Evolutionary conservation across 2,329 filamentous ascomycete genomes (phyloP).

Genomic region (Zymoseptoria tritici): DNA sequence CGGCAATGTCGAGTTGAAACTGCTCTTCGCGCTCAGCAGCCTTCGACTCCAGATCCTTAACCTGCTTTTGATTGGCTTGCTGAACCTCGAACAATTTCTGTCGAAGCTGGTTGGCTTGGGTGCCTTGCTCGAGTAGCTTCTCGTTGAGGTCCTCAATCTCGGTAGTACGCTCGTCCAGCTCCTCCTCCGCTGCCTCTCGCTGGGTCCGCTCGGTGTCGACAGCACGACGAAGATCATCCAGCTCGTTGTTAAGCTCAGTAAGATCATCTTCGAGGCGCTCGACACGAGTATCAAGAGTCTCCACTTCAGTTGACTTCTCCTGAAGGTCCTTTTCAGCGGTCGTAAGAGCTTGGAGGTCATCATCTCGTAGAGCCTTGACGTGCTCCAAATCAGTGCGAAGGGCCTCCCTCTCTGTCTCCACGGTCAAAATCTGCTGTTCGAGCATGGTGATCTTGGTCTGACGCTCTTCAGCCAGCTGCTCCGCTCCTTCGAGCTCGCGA

Average conservation of each 20-base stretch:
- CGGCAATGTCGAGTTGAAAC: conserved; percentile 32
- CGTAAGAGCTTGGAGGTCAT: conserved; percentile 28
- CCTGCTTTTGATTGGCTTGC: conserved; percentile 33
- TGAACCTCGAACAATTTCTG: conserved; percentile 42
- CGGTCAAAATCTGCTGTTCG: conserved; percentile 31
- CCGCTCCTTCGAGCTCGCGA: conserved; percentile 32
- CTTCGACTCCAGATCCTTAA: conserved; percentile 32
- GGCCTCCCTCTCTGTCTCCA: conserved; percentile 32
- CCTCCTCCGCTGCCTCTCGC: conserved; percentile 37
- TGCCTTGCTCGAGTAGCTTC: conserved; percentile 35
- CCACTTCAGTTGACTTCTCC: conserved; percentile 31
- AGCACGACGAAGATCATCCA: conserved; percentile 31
- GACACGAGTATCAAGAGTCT: conserved; percentile 33
- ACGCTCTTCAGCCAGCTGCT: conserved; percentile 34
- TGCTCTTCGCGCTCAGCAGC: conserved; percentile 34
- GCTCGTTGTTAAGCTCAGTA: conserved; percentile 25
- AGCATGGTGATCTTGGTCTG: conserved; percentile 33
- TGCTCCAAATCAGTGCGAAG: conserved; percentile 27
- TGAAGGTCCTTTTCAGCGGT: conserved; percentile 33
- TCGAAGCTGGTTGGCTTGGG: conserved; percentile 42
- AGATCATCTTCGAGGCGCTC: conserved; percentile 28
- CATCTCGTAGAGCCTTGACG: conserved; percentile 30
- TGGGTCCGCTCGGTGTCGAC: conserved; percentile 37
- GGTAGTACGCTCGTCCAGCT: conserved; percentile 36
- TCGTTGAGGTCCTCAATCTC: conserved; percentile 35